phyloP scores from a whole-genome alignment of 768 basidiomycete genomes.

The Leccinellum luteum region DNA sequence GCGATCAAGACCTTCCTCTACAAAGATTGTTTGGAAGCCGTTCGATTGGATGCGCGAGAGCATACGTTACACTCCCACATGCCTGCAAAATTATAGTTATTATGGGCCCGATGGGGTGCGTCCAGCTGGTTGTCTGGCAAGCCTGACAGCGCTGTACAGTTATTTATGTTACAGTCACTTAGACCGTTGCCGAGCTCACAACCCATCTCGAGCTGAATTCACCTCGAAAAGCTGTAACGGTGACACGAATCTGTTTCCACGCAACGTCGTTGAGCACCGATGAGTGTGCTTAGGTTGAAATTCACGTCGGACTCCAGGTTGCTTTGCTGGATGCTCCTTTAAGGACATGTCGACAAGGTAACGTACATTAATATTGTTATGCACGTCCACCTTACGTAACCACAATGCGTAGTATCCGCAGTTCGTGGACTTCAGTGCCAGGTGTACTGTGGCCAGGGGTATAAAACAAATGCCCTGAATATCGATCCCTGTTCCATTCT shows the following conservation, averaged over 20 bases:
- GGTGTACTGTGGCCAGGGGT: not conserved
- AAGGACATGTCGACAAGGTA: conserved; percentile 20
- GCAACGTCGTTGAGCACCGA: not conserved
- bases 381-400: conserved; percentile 15
- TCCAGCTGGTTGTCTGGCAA: not conserved
- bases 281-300: not conserved
- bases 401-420: not conserved
- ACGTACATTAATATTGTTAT: conserved; percentile 11
- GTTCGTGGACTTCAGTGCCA: not conserved
- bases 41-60: conserved; percentile 24
- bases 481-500: not conserved
- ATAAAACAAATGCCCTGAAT: conserved; percentile 7
- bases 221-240: not conserved
- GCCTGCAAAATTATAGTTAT: conserved; percentile 17
- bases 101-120: conserved; percentile 7
- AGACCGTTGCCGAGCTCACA: conserved; percentile 1
- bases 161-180: not conserved
- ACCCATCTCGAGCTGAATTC: conserved; percentile 11
- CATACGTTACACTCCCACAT: conserved; percentile 6
- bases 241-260: conserved; percentile 13
- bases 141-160: conserved; percentile 4
- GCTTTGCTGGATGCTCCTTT: conserved; percentile 4
- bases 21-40: conserved; percentile 46
- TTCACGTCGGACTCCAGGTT: not conserved
- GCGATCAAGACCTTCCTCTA: conserved; percentile 67